Evolutionary conservation across 805 yeast genomes (phyloP), one percentile per base, ranked within the genome.

Genomic region (Isabelozyma rhagii): DNA sequence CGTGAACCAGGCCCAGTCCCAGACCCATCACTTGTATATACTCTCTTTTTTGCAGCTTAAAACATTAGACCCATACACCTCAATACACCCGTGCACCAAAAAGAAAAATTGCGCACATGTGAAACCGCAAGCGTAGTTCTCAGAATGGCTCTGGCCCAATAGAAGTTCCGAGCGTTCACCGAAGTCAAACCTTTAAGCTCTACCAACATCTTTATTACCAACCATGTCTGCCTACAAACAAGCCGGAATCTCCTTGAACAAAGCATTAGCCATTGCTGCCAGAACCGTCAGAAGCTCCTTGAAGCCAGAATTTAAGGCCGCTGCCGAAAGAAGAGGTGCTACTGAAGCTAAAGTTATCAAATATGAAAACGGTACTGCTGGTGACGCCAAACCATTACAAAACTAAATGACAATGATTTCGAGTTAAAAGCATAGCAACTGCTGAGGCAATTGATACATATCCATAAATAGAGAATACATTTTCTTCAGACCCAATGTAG

Each of bases 261-360:
- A 85, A 71, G 93, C 93, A 75, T 80, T 92, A 71, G 82, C 96
- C 59, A 80, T 93, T 66, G 89, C 97, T 65, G 96, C 97, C 66
- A 84, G 84, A 69, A 82, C 96, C 55, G 82, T 90, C 61, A 90
- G 97, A 78, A 78, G 80, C 62, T 85, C 97, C 47, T 82, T 93
- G 69, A 93, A 93, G 79, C 84, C 91, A 56, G 97, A 92, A 64
- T 71, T 82, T 67, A 88, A 87, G 70, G 87, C 82, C 55, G 80
- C 77, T 53, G 87, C 86, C 58, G 81, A 83, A 63, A 81, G 79
- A 69, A 88, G 96, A 79, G 85, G 85, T 59, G 57, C 71, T 63
- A 72, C 87, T 55, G 98, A 93, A 65, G 87, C 84, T 60, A 82
- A 82, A 69, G 85, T 79, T 56, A 82, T 85, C 69, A 80, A 78